phyloP scores from a whole-genome alignment of 2,329 filamentous ascomycete genomes.

The Fusarium sp. region DNA sequence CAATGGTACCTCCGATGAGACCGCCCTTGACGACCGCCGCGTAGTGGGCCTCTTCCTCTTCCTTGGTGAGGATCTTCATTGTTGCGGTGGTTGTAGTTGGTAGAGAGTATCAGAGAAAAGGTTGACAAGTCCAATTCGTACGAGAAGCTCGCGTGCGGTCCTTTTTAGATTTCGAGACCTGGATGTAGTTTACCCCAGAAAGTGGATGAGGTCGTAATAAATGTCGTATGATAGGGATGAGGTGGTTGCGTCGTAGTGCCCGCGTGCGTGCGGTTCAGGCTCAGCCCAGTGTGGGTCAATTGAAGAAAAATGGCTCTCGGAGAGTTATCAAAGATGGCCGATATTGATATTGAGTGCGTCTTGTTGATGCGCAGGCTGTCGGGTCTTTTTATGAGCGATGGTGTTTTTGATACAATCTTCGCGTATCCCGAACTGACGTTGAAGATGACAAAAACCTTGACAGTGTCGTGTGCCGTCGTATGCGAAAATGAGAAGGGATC shows the following conservation, averaged over 20 bases:
- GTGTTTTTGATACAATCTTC: slow-evolving; percentile 4
- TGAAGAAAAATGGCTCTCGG: slow-evolving; percentile 6
- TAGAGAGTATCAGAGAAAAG: slow-evolving; percentile 13
- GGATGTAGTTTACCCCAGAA: background rate
- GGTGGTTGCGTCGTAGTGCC: slow-evolving; percentile 21
- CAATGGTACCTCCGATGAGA: slow-evolving; percentile 72
- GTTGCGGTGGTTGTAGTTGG: slow-evolving; percentile 44
- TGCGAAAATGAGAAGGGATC: background rate
- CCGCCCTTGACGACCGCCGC: slow-evolving; percentile 80
- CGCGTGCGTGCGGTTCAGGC: slow-evolving; percentile 2
- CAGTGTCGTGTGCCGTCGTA: slow-evolving; percentile 1
- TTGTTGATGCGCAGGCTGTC: background rate
- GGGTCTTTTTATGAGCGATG: background rate
- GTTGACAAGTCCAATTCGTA: background rate
- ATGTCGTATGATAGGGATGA: slow-evolving; percentile 35
- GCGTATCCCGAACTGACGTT: slow-evolving; percentile 2
- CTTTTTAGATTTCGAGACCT: slow-evolving; percentile 12
- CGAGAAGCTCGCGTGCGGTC: background rate
- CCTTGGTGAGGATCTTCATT: slow-evolving; percentile 96
- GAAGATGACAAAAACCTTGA: slow-evolving; percentile 9
- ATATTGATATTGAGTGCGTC: background rate
- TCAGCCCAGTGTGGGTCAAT: slow-evolving; percentile 34
- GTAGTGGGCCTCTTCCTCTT: slow-evolving; percentile 91
- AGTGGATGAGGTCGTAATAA: slow-evolving; percentile 9
- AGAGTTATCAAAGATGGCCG: slow-evolving; percentile 2